Percentiles rank a stretch among this genome's conserved stretches.
These are phyloP conservation scores for Orbilia quercus DNA, from an alignment of 2,329 filamentous ascomycete genomes.

Conservation along the genomic window DNA sequence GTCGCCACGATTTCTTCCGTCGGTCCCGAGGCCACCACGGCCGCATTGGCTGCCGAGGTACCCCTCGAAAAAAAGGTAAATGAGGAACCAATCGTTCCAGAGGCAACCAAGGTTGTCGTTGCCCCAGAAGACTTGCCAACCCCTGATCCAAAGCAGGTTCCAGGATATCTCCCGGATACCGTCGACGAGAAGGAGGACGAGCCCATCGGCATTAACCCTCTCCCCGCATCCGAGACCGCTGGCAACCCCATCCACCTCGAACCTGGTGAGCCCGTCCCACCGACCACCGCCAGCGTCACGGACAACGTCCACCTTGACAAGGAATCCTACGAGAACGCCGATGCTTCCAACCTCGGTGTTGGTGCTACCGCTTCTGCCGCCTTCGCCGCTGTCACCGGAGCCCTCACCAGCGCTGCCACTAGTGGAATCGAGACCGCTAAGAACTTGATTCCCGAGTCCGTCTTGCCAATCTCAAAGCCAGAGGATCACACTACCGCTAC, in stretches of 20 bases:
- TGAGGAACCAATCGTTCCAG: slow-evolving; percentile 64
- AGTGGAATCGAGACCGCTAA: slow-evolving; percentile 68
- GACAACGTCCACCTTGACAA: slow-evolving; percentile 80
- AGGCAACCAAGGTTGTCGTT: slow-evolving; percentile 76
- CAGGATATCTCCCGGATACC: slow-evolving; percentile 73
- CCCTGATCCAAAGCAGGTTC: slow-evolving; percentile 64
- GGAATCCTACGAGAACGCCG: slow-evolving; percentile 85
- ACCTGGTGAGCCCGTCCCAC: slow-evolving; percentile 83
- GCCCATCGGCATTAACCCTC: slow-evolving; percentile 70
- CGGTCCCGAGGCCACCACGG: slow-evolving; percentile 77
- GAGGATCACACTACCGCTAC: slow-evolving; percentile 62
- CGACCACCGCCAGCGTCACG: slow-evolving; percentile 73
- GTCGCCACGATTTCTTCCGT: slow-evolving; percentile 73
- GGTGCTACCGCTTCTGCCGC: slow-evolving; percentile 46
- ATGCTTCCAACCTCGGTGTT: slow-evolving; percentile 69
- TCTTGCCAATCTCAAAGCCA: slow-evolving; percentile 72
- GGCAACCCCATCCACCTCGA: slow-evolving; percentile 83
- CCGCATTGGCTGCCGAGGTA: slow-evolving; percentile 74
- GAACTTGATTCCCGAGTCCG: slow-evolving; percentile 83
- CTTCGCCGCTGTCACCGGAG: slow-evolving; percentile 44
- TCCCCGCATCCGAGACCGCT: slow-evolving; percentile 72
- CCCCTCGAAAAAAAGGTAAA: slow-evolving; percentile 70
- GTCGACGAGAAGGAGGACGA: slow-evolving; percentile 66
- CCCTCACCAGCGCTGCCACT: slow-evolving; percentile 11
- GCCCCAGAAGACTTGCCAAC: slow-evolving; percentile 61